Conservation (phyloP, 805 yeast genomes). For the Metschnikowia henanensis region DNA sequence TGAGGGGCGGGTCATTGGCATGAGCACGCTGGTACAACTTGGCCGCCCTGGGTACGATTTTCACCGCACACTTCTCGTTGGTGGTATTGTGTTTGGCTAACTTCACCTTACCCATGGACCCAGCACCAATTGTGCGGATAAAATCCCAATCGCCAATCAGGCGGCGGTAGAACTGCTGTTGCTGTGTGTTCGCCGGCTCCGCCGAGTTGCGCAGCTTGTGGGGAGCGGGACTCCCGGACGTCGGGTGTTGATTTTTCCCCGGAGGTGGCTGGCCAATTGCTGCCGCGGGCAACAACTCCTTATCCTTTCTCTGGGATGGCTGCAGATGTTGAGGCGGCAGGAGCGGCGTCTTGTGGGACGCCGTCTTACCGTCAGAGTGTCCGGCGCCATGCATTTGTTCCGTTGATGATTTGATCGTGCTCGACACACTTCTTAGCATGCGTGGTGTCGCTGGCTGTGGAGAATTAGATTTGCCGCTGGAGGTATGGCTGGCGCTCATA, state of each 20-base stretch:
- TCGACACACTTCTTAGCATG: slow-evolving; percentile 55
- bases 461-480: slow-evolving; percentile 1
- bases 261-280: slow-evolving; percentile 6
- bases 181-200: slow-evolving; percentile 13
- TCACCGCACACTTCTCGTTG: slow-evolving; percentile 84
- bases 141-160: slow-evolving; percentile 98
- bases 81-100: slow-evolving; percentile 84
- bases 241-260: not conserved
- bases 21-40: slow-evolving; percentile 73
- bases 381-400: slow-evolving; percentile 5
- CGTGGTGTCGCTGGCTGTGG: slow-evolving; percentile 64
- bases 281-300: slow-evolving; percentile 16
- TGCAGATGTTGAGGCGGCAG: slow-evolving; percentile 4
- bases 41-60: slow-evolving; percentile 89
- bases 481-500: slow-evolving; percentile 4
- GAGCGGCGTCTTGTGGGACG: not conserved
- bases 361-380: not conserved
- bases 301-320: not conserved
- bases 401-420: slow-evolving; percentile 7
- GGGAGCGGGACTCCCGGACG: not conserved
- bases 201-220: not conserved
- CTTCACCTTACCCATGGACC: slow-evolving; percentile 99
- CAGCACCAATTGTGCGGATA: slow-evolving; percentile 93
- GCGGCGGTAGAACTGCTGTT: slow-evolving; percentile 69
- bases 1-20: slow-evolving; percentile 65